Base-by-base conservation (phyloP, 441 rosid species). In the Gossypium lobatum region DNA sequence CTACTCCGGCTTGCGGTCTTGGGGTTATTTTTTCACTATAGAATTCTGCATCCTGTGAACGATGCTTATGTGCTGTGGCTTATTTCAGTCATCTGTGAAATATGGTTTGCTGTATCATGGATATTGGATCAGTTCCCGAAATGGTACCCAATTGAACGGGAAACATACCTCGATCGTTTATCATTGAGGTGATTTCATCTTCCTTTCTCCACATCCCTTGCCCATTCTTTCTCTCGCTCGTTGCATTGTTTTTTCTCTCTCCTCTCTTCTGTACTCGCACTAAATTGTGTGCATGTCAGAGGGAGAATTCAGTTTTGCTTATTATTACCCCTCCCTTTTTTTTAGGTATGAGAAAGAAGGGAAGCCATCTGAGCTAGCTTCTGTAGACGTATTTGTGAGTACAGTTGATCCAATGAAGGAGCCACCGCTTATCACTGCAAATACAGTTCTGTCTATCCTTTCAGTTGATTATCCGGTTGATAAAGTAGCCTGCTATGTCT, bases 71-170 rank as follows among this genome's bases (percentile, higher is more conserved):
- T 88, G 11, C 80, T 95, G 82, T 95, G 99, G 99, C 84, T 95
- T 59, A 90, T 89, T 26, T 95, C 99, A 7, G 92, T 92, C 5
- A 88, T 95, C 39, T 95, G 99, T 71, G 99, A 95, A 85, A 87
- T 95, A 76, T 95, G 99, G 99, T 95, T 95, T 85, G 97, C 93
- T 3, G 84, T 85, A 57, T 95, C 99, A 21, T 95, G 99, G 99
- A 91, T 95, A 75, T 80, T 93, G 28, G 99, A 95, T 85, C 99
- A 95, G 78, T 89, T 95, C 63, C 99, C 98, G 26, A 95, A 95
- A 79, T 95, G 99, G 98, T 82, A 77, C 73, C 99, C 99, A 11
- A 88, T 95, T 11, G 77, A 83, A 37, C 86, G 98, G 62, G 98
- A 95, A 86, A 93, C 99, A 70, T 95, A 95, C 80, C 92, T 95